Evolutionary conservation across 2,329 filamentous ascomycete species (phyloP).

Genomic region (Exophiala spinifera): DNA sequence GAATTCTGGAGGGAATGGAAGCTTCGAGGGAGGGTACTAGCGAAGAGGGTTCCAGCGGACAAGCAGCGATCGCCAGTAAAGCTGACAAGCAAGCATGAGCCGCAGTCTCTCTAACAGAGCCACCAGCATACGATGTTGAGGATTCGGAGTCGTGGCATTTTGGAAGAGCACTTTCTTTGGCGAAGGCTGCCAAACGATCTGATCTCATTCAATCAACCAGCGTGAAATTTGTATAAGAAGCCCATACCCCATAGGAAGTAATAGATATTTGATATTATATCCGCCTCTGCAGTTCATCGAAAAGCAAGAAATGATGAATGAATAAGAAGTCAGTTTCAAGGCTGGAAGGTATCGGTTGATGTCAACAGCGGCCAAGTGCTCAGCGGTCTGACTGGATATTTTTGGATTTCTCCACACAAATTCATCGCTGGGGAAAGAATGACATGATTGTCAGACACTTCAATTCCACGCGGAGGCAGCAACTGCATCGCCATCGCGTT

Average conservation of each 20-base stretch:
- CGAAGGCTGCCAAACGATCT: neutral
- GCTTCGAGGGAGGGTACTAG: constrained; percentile 10
- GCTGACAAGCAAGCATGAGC: constrained; percentile 17
- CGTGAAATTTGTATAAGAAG: too few relatives aligned
- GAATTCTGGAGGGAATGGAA: constrained; percentile 19
- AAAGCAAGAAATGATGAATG: neutral
- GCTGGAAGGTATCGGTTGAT: neutral
- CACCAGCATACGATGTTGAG: too few relatives aligned
- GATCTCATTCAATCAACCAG: too few relatives aligned
- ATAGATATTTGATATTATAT: neutral
- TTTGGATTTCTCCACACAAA: neutral
- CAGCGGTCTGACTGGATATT: neutral
- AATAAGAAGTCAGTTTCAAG: neutral
- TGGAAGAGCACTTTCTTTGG: neutral
- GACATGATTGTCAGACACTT: too few relatives aligned
- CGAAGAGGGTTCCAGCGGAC: constrained; percentile 13
- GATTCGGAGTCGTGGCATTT: too few relatives aligned
- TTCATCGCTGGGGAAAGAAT: too few relatives aligned
- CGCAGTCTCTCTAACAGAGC: neutral
- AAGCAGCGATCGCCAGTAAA: constrained; percentile 8
- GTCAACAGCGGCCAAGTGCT: neutral
- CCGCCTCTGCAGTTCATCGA: neutral
- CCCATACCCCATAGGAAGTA: too few relatives aligned
- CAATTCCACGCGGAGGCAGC: too few relatives aligned
- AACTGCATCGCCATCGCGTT: too few relatives aligned